Evolutionary conservation across 192 early-diverging fungal species (phyloP), one percentile per base, ranked within the genome.

Genomic region (Coemansia sp.): DNA sequence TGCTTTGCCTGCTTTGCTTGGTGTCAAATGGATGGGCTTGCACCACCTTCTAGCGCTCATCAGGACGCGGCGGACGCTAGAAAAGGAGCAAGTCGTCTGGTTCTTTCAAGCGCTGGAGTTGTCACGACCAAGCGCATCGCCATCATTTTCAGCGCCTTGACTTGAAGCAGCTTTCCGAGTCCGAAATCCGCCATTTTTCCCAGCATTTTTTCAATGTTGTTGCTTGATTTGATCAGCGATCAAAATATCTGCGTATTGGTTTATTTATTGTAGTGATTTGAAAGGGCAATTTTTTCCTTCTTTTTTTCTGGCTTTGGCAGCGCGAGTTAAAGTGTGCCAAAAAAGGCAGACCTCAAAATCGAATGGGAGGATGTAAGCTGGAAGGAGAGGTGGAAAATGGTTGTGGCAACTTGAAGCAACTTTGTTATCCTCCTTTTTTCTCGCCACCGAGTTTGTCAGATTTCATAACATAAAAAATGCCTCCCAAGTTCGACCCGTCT

Each of bases 401-500:
- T 7, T 38, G 22, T 18, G 29, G 34, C 40, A 12, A 42, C 60
- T 10, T 29, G 22, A n/a, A 36, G 33, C 38, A 18, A 18, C 12
- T 25, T n/a, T n/a, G 56, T 57, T 57, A 33, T 31, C 25, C 56
- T 57, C 56, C 56, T 57, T 57, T 57, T 57, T 57, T 45, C 25
- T 57, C 56, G 56, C 56, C 31, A 57, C 56, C 17, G 56, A 57
- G 25, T 31, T 57, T 16, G 56, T 57, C 56, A n/a, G 56, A 57
- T 17, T 45, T 45, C 42, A 45, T 45, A 45, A 45, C 42, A 63
- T 61, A 54, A 76, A 76, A 80, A 61, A 93, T 93, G 91, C 93
- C 93, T 68, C 93, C 92, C 80, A 93, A 95, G 89, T 85, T 91
- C 79, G 93, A 95, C 82, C 88, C 93, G 62, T 82, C 69, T 72